phyloP scores from a whole-genome alignment of 148 eudicot species.

The Chenopodium album region DNA sequence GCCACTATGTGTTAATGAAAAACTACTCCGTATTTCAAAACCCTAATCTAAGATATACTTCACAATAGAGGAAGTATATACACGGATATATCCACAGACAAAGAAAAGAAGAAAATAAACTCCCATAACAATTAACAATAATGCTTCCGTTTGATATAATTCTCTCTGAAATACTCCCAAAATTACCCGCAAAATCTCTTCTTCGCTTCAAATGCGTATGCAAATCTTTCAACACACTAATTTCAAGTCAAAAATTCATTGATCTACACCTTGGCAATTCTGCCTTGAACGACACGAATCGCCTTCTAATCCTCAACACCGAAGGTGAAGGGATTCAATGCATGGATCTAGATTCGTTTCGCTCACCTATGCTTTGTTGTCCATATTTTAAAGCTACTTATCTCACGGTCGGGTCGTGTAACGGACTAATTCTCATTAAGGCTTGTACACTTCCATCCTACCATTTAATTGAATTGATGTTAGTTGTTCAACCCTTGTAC shows the following conservation, averaged over 20 bases:
- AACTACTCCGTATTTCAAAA: too few relatives aligned
- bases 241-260: constrained; percentile 6
- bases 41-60: too few relatives aligned
- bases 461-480: background rate
- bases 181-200: constrained; percentile 1
- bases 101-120: too few relatives aligned
- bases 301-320: background rate
- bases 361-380: background rate
- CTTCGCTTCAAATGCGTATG: constrained; percentile 14
- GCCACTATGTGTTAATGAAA: too few relatives aligned
- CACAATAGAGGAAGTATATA: too few relatives aligned
- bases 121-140: too few relatives aligned
- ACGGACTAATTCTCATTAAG: background rate
- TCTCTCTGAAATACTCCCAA: background rate
- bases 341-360: background rate
- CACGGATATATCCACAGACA: too few relatives aligned
- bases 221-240: background rate
- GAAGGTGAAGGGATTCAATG: too few relatives aligned
- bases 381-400: background rate
- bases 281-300: background rate
- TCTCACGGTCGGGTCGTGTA: background rate
- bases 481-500: constrained; percentile 7
- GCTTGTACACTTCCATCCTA: too few relatives aligned
- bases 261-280: background rate
- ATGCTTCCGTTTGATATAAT: constrained; percentile 4